Conservation (phyloP, 495 filamentous ascomycete genomes). For the Aspergillus taichungensis region DNA sequence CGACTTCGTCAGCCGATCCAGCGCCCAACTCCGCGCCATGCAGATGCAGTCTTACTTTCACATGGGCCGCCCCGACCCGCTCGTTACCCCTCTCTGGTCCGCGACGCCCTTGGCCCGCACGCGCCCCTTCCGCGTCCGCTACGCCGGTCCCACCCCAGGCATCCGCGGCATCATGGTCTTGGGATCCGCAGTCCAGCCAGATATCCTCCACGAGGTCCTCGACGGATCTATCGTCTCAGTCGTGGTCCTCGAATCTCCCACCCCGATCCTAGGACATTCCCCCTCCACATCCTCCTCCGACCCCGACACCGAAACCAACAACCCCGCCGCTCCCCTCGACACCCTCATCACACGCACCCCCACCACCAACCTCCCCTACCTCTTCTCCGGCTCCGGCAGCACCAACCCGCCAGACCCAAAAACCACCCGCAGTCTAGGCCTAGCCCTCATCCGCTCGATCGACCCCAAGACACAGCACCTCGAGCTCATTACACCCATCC, state of each 20-base stretch:
- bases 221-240: slow-evolving; percentile 52
- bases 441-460: slow-evolving; percentile 45
- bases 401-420: slow-evolving; percentile 34
- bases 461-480: slow-evolving; percentile 28
- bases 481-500: slow-evolving; percentile 42
- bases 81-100: slow-evolving; percentile 37
- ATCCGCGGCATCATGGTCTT: slow-evolving; percentile 46
- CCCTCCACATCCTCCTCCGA: not conserved
- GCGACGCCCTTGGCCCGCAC: slow-evolving; percentile 36
- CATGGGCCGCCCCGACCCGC: slow-evolving; percentile 24
- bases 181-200: slow-evolving; percentile 38
- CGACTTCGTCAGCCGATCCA: slow-evolving; percentile 53
- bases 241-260: slow-evolving; percentile 41
- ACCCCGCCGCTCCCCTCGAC: slow-evolving; percentile 4
- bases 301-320: not conserved
- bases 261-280: slow-evolving; percentile 18
- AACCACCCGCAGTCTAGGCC: slow-evolving; percentile 37
- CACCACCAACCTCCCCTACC: slow-evolving; percentile 31
- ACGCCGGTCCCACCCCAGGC: slow-evolving; percentile 41
- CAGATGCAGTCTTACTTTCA: slow-evolving; percentile 78
- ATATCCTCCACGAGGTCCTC: slow-evolving; percentile 42
- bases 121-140: slow-evolving; percentile 47
- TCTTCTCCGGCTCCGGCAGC: slow-evolving; percentile 31
- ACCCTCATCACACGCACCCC: slow-evolving; percentile 24
- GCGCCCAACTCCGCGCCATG: slow-evolving; percentile 66